Evolutionary conservation across 192 early-diverging fungal genomes (phyloP), one percentile per base, ranked within the genome.

Genomic region (Geosiphon pyriformis): DNA sequence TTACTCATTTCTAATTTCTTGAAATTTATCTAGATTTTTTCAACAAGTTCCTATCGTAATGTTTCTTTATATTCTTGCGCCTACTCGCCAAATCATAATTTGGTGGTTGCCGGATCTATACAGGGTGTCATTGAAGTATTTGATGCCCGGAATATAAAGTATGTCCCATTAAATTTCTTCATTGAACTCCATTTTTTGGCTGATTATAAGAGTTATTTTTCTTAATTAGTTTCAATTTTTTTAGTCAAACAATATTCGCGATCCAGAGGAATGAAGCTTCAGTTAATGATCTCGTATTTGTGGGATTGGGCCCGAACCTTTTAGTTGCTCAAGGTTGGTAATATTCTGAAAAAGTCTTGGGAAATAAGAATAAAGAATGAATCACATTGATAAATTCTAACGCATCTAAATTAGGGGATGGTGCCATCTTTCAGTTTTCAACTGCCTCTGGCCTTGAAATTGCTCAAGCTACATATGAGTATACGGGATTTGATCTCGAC

Each of bases 61-160:
- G 37, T 62, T 0, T 58, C 77, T 12, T 33, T 75, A 27, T 59
- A 72, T 25, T 37, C 76, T 4, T 74, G 77, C 59, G 68, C 70
- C 2, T 83, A 70, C 58, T 72, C 74, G 3, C 42, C 66, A 11
- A 61, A 74, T 48, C 68, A 70, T 51, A 68, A 65, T 12, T 25
- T 77, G 7, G 42, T 77, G 1, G 74, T 58, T 10, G 66, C 71
- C 22, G 81, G 81, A 59, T 73, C 73, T n/a, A 59, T 67, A 23
- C 50, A 80, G n/a, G 81, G 81, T 1, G 70, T 80, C 10, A 72
- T 83, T 10, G 72, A 75, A 57, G 12, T 80, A 3, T 83, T 75
- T 60, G 73, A 78, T 51, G 58, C 78, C 18, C 66, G 69, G 29
- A 67, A 83, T 32, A 35, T 48, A 46, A 70, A 70, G 81, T 82